Evolutionary conservation across 2,329 filamentous ascomycete genomes (phyloP), one percentile per base, ranked within the genome.

Genomic region (Mollisia scopiformis): DNA sequence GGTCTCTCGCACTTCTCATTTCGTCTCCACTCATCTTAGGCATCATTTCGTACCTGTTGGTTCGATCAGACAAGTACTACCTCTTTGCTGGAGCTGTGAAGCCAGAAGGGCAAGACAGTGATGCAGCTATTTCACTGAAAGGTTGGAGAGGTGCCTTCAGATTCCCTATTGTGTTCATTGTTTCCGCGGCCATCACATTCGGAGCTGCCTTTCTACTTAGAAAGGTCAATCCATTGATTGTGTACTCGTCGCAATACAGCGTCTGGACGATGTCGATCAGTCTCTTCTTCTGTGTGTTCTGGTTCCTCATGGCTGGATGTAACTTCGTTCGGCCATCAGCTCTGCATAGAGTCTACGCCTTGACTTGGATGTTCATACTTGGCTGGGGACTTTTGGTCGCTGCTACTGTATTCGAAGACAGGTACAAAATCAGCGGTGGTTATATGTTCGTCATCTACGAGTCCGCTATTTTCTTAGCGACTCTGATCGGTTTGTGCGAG

Each of bases 251-350:
- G 69, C 84, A 88, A 51, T 98, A 95, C 73, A 83, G 91, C 5
- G 89, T 97, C 1, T 96, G 93, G 92, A 86, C 87, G 28, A 96
- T 96, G 88, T 90, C 93, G 78, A 72, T 94, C 0, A 90, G 90
- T 0, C 81, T 92, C 0, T 97, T 93, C 81, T 87, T 95, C 71
- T 88, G 90, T 61, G 75, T 88, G 21, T 88, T 92, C 49, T 98
- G 94, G 94, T 88, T 92, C 65, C 81, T 96, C 35, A 87, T 92
- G 69, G 85, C 89, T 19, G 88, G 91, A 2, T 90, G 92, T 16
- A 89, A 93, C 70, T 90, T 88, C 63, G 85, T 90, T 51, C 85
- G 94, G 14, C 94, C 95, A 1, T 95, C 91, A 19, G 94, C 94
- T 3, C 84, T 98, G 6, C 91, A 96, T 61, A 85, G 94, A 21